Evolutionary conservation across 1,139 yeast species (phyloP).

Genomic region (Nematodospora anomalae): DNA sequence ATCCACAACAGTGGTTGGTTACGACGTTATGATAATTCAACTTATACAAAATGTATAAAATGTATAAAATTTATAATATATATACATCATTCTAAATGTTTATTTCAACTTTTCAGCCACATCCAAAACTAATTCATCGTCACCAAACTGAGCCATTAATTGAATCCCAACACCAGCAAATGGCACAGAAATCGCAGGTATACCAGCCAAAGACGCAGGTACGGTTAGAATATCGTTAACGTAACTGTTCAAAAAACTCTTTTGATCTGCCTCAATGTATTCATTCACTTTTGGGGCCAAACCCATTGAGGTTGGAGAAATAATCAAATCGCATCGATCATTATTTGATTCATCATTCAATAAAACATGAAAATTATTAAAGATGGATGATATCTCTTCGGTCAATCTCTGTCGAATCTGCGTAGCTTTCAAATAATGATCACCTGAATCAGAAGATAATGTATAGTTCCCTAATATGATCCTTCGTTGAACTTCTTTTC

Average conservation of each 20-base stretch:
- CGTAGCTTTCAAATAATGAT: constrained; percentile 79
- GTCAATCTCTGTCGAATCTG: constrained; percentile 59
- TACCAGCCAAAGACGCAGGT: constrained; percentile 88
- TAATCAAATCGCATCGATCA: constrained; percentile 62
- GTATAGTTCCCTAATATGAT: constrained; percentile 85
- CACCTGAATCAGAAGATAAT: constrained; percentile 72
- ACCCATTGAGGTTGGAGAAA: constrained; percentile 73
- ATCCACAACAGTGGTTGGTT: constrained; percentile 6
- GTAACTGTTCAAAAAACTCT: constrained; percentile 62
- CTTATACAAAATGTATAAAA: constrained; percentile 6
- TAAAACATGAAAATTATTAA: constrained; percentile 52
- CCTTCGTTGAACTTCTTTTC: constrained; percentile 79
- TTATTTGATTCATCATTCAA: constrained; percentile 13
- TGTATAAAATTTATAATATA: constrained; percentile 3
- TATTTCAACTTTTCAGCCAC: constrained; percentile 19
- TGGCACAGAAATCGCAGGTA: constrained; percentile 84
- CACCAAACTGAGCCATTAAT: constrained; percentile 82
- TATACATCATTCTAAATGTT: constrained; percentile 6
- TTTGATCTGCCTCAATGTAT: constrained; percentile 28
- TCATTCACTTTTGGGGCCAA: constrained; percentile 55
- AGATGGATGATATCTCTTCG: constrained; percentile 64
- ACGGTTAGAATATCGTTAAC: constrained; percentile 83
- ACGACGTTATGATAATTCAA: constrained; percentile 45
- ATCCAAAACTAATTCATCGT: constrained; percentile 62
- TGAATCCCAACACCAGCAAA: constrained; percentile 60